Evolutionary conservation across 2,329 filamentous ascomycete species (phyloP).

Genomic region (Dactylellina haptotyla): DNA sequence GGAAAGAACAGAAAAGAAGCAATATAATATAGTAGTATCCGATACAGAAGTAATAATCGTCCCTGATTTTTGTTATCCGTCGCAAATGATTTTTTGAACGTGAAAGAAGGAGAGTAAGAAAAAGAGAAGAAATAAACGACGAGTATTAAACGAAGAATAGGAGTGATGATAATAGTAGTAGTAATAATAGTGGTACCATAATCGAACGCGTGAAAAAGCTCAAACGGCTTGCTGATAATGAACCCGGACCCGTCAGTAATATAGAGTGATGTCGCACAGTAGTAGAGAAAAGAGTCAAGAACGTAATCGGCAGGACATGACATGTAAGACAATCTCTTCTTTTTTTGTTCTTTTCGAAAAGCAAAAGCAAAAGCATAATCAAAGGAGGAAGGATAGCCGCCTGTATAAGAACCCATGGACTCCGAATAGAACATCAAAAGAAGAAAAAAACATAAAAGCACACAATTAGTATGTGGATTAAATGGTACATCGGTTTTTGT

Average conservation of each 20-base stretch:
- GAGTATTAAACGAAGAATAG: not conserved
- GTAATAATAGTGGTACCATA: not conserved
- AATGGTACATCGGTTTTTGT: conserved; percentile 35
- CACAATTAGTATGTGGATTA: conserved; percentile 20
- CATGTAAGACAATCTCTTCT: conserved; percentile 14
- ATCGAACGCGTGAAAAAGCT: conserved; percentile 8
- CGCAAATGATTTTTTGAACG: not conserved
- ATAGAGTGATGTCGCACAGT: not conserved
- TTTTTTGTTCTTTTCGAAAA: conserved; percentile 19
- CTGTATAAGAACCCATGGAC: conserved; percentile 42
- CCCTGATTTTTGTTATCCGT: conserved; percentile 10
- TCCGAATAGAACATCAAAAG: conserved; percentile 19
- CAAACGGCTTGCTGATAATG: conserved; percentile 12
- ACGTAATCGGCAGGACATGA: conserved; percentile 2
- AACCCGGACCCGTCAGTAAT: not conserved
- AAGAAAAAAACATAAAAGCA: conserved; percentile 10
- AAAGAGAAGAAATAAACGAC: not conserved
- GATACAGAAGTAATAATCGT: not conserved
- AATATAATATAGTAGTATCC: conserved; percentile 9
- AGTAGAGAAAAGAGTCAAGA: not conserved
- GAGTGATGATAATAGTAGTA: not conserved
- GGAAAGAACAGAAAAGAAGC: not conserved
- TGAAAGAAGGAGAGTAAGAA: not conserved
- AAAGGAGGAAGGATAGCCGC: conserved; percentile 46
- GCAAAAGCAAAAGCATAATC: conserved; percentile 22